Percentiles rank a stretch among this genome's conserved stretches.
phyloP scores from a whole-genome alignment of 495 filamentous ascomycete species.

The Xylaria telfairii region DNA sequence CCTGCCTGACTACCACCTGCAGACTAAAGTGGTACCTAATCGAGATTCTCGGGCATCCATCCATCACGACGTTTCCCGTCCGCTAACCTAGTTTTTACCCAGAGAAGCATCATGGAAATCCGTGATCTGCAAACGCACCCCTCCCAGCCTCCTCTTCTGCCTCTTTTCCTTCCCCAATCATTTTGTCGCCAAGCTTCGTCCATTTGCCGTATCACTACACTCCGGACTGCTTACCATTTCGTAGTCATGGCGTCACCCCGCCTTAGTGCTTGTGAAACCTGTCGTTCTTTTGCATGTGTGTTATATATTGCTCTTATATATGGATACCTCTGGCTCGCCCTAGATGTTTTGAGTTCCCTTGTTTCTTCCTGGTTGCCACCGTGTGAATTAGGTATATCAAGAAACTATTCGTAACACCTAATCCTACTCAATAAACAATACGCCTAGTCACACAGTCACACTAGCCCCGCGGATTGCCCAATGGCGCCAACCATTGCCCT shows the following conservation, averaged over 20 bases:
- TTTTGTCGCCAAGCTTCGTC: background rate
- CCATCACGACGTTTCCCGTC: constrained; percentile 11
- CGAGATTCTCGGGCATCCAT: background rate
- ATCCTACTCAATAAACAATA: background rate
- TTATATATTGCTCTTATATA: background rate
- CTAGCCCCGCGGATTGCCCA: constrained; percentile 2
- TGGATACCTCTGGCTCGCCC: background rate
- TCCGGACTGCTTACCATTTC: background rate
- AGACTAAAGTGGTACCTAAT: background rate
- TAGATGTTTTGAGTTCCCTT: background rate
- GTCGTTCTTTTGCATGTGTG: background rate
- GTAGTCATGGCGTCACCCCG: constrained; percentile 21
- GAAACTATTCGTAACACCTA: background rate
- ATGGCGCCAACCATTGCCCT: constrained; percentile 32
- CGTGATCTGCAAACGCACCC: constrained; percentile 12
- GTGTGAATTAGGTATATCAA: background rate
- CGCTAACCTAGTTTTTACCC: background rate
- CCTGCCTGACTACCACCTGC: constrained; percentile 4
- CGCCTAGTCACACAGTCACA: background rate
- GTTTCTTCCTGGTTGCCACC: background rate
- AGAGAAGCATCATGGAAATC: background rate
- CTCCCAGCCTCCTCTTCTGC: background rate
- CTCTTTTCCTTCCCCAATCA: background rate
- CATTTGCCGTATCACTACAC: background rate
- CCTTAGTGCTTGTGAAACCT: constrained; percentile 11